Evolutionary conservation across 257 asterid species (phyloP), one percentile per base, ranked within the genome.

Genomic region (Coffea eugenioides): DNA sequence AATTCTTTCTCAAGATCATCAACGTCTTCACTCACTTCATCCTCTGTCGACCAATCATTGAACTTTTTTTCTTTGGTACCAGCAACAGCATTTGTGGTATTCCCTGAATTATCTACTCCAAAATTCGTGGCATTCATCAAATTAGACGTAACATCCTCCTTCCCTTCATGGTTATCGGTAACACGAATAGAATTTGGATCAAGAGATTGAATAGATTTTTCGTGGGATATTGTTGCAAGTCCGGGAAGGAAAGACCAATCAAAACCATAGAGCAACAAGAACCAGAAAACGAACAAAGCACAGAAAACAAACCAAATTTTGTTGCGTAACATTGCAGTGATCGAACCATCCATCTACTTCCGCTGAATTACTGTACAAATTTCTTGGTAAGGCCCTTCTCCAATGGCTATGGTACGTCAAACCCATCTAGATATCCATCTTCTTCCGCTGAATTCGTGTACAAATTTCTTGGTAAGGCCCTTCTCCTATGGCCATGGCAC

Each of bases 211-310:
- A 80, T 45, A 57, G 83, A 31, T 43, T 51, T 73, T 8, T 69
- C 51, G n/a, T 34, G 82, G 0, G 91, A 64, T 4, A 82, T 34
- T 62, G 86, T 64, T 13, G 89, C 71, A 41, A 90, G 62, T 25
- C 80, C 82, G 66, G 87, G 84, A 75, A 92, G 71, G 27, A 91
- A 87, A 71, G 89, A 80, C 96, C 98, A 89, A 80, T 92, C 94
- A 59, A 79, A 82, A 27, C 86, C 89, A 74, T 89, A 90, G 67
- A 94, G 89, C 70, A 94, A 46, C 31, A 86, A 25, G 80, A 90
- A 93, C 98, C 98, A 94, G 71, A 91, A 84, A 21, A 90, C 85
- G 77, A 94, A 93, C 43, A 94, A 25, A 21, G 65, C 62, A 61
- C 79, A 78, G 82, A 86, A 85, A 34, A 81, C 85, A 20, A 91